Evolutionary conservation across 176 grass and related monocot species (phyloP).

Genomic region (Echinochloa phyllopogon): DNA sequence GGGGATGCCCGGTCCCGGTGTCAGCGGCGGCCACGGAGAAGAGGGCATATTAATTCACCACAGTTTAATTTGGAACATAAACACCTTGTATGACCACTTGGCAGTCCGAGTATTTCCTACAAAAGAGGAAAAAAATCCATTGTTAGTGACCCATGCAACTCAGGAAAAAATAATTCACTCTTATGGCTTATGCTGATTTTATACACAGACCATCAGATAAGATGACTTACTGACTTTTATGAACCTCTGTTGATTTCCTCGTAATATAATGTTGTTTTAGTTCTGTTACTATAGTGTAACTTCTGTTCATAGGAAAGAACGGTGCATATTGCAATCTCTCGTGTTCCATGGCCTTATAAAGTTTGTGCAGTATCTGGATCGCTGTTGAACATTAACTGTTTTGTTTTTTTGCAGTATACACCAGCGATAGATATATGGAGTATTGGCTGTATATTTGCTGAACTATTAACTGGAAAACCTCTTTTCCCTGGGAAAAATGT

Average conservation of each 20-base stretch:
- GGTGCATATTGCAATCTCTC: conserved; percentile 4
- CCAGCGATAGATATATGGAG: conserved; percentile 99
- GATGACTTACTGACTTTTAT: not conserved
- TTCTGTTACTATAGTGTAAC: not conserved
- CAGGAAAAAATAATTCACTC: not conserved
- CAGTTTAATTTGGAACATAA: conserved; percentile 9
- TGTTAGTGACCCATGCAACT: not conserved
- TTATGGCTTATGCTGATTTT: conserved; percentile 17
- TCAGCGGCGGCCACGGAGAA: too few relatives aligned
- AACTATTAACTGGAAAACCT: conserved; percentile 89
- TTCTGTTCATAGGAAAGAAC: conserved; percentile 2
- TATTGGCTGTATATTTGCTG: conserved; percentile 96
- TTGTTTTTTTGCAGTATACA: conserved; percentile 70
- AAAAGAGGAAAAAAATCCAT: not conserved
- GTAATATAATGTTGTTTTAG: not conserved
- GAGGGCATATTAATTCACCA: not conserved
- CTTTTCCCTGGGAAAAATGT: conserved; percentile 98
- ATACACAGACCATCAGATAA: not conserved
- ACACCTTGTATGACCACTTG: not conserved
- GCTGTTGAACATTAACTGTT: conserved; percentile 15
- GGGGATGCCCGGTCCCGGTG: too few relatives aligned
- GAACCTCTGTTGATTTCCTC: not conserved
- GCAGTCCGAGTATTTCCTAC: not conserved
- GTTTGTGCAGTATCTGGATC: conserved; percentile 8
- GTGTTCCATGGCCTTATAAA: conserved; percentile 1